Base-by-base conservation (phyloP, 2,329 filamentous ascomycete genomes). In the Tolypocladium nubicola region DNA sequence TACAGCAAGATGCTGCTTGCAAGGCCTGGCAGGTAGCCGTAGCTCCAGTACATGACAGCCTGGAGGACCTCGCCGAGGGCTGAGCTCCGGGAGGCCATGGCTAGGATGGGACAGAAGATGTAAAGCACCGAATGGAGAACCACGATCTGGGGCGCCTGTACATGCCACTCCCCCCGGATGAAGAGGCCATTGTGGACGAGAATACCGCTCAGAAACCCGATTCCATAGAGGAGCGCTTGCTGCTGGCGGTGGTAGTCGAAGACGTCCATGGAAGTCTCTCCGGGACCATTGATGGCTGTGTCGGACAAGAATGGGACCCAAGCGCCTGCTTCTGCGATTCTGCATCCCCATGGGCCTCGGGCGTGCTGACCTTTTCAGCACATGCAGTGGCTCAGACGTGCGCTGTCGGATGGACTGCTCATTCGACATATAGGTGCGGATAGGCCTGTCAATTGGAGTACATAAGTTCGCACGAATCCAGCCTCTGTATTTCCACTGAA, bases 1-100 rank as follows among this genome's bases (percentile, higher is more conserved):
- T 77, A 73, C n/a, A 71, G 56, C 9, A 66, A 30, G 21, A 75
- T 73, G 58, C 47, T 50, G 16, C 26, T n/a, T n/a, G 30, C 47
- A 50, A 50, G 26, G 5, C 47, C 72, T 75, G 10, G 47, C 38
- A 8, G 64, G 37, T 7, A 66, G 59, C 1, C 19, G 30, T 50
- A 50, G 26, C 47, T 50, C 47, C 26, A 50, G 30, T 33, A 33
- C 4, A 11, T 30, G 26, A 33, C 47, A 11, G 16, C 9, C 16
- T 35, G 19, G 8, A 50, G 26, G 3, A 13, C 26, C 16, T 33
- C 19, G 16, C 10, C 9, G 47, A 50, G 16, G 26, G 16, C 16
- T 35, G 16, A 50, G 47, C 16, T n/a, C 8, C 11, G 47, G 26
- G 16, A n/a, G 16, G n/a, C 9, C 3, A 26, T n/a, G 16, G 47